Percentiles rank a stretch among this genome's conserved stretches.
These are phyloP conservation scores for Neurospora tetraspora DNA, from an alignment of 495 filamentous ascomycete genomes.

Conservation along the genomic window DNA sequence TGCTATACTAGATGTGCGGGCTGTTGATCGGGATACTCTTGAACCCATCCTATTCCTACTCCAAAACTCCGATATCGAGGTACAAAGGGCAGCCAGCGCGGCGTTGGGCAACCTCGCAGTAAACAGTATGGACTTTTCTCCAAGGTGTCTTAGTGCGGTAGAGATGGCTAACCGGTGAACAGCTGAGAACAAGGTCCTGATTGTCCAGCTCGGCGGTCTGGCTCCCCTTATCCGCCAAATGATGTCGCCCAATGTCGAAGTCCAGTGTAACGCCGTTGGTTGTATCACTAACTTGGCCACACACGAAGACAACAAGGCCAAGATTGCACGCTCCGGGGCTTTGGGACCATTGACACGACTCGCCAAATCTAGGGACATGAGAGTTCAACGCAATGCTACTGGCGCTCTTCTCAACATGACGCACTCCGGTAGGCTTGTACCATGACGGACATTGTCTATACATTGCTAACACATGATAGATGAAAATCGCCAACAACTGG, in stretches of 20 bases:
- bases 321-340: conserved; percentile 92
- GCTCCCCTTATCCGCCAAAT: conserved; percentile 92
- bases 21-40: conserved; percentile 89
- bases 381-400: conserved; percentile 94
- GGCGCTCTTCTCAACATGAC: conserved; percentile 98
- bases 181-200: conserved; percentile 97
- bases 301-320: conserved; percentile 98
- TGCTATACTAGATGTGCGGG: conserved; percentile 67
- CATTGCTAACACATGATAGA: conserved; percentile 44
- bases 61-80: conserved; percentile 91
- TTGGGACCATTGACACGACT: conserved; percentile 80
- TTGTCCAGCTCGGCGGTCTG: conserved; percentile 84
- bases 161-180: conserved; percentile 34
- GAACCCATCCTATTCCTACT: conserved; percentile 93
- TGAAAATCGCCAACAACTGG: conserved; percentile 93
- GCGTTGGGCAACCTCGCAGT: conserved; percentile 94
- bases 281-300: conserved; percentile 98
- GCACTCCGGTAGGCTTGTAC: conserved; percentile 68
- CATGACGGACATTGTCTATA: background rate
- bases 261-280: conserved; percentile 97
- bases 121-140: conserved; percentile 59
- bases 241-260: conserved; percentile 97
- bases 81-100: conserved; percentile 92
- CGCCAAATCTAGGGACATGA: conserved; percentile 97
- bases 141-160: background rate